These are phyloP conservation scores for Nigrograna mackinnonii DNA, from an alignment of 2,329 filamentous ascomycete genomes.

Conservation along the genomic window DNA sequence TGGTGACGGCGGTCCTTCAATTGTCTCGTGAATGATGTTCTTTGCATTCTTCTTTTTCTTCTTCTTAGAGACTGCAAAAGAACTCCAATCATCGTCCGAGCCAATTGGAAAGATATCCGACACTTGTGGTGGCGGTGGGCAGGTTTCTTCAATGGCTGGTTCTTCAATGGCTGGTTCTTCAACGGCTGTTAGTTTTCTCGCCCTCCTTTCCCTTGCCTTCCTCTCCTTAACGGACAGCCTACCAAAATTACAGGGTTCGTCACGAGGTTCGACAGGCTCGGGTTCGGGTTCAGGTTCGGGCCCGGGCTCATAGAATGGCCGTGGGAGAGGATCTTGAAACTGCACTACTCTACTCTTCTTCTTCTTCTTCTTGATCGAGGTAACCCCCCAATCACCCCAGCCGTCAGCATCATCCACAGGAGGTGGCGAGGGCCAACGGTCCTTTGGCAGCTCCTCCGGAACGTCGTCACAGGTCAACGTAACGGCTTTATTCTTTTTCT, in stretches of 20 bases:
- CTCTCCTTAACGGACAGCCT: too few relatives aligned
- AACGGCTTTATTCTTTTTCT: too few relatives aligned
- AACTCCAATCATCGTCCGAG: neutral
- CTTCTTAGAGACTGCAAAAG: neutral
- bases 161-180: neutral
- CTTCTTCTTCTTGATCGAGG: neutral
- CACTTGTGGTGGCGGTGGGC: neutral
- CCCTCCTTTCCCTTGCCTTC: neutral
- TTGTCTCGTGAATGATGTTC: too few relatives aligned
- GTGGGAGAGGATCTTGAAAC: neutral
- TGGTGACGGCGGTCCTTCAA: too few relatives aligned
- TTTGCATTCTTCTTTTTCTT: neutral
- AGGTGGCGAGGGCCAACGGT: too few relatives aligned
- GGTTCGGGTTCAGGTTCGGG: slow-evolving; percentile 1
- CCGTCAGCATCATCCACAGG: neutral
- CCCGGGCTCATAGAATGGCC: too few relatives aligned
- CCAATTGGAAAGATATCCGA: too few relatives aligned
- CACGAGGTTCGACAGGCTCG: neutral
- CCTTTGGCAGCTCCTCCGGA: too few relatives aligned
- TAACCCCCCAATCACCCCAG: neutral
- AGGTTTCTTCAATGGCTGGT: neutral
- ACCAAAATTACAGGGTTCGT: neutral
- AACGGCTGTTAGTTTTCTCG: neutral
- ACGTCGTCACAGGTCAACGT: too few relatives aligned
- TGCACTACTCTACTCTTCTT: neutral